These are phyloP conservation scores for Saccharomyces pastorianus DNA, from an alignment of 1,139 yeast genomes.

Conservation along the genomic window DNA sequence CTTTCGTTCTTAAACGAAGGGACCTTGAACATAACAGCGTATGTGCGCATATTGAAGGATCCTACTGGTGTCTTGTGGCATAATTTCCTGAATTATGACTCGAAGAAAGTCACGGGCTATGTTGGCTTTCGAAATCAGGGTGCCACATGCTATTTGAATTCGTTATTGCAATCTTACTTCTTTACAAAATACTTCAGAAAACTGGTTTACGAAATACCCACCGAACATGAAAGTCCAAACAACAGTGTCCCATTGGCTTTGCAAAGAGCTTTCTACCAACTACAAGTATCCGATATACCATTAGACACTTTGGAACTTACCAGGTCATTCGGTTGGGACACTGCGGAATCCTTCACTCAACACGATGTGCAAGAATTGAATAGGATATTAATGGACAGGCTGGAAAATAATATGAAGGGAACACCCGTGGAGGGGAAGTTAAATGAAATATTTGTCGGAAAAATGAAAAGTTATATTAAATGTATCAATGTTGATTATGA, in stretches of 20 bases:
- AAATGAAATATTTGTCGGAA: constrained; percentile 85
- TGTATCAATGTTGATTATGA: constrained; percentile 95
- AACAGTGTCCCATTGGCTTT: constrained; percentile 71
- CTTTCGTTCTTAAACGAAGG: constrained; percentile 46
- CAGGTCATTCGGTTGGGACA: constrained; percentile 94
- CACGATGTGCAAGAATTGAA: constrained; percentile 97
- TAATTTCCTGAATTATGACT: constrained; percentile 74
- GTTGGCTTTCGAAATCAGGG: constrained; percentile 95
- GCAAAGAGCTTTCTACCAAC: constrained; percentile 76
- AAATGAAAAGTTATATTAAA: constrained; percentile 89
- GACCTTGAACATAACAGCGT: constrained; percentile 63
- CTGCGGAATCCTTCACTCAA: constrained; percentile 91
- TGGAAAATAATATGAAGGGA: constrained; percentile 88
- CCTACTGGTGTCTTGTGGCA: constrained; percentile 94
- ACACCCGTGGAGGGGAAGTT: constrained; percentile 74
- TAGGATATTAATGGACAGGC: constrained; percentile 88
- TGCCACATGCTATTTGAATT: constrained; percentile 93
- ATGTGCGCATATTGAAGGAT: constrained; percentile 71
- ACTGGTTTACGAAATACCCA: constrained; percentile 84
- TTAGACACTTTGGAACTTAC: constrained; percentile 84
- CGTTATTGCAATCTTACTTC: constrained; percentile 80
- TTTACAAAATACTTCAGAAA: constrained; percentile 77
- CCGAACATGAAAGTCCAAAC: constrained; percentile 46
- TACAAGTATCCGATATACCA: constrained; percentile 65
- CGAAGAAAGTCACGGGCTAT: constrained; percentile 78